Evolutionary conservation across 1,284 basidiomycete species (phyloP).

Genomic region (Malassezia arunalokei): DNA sequence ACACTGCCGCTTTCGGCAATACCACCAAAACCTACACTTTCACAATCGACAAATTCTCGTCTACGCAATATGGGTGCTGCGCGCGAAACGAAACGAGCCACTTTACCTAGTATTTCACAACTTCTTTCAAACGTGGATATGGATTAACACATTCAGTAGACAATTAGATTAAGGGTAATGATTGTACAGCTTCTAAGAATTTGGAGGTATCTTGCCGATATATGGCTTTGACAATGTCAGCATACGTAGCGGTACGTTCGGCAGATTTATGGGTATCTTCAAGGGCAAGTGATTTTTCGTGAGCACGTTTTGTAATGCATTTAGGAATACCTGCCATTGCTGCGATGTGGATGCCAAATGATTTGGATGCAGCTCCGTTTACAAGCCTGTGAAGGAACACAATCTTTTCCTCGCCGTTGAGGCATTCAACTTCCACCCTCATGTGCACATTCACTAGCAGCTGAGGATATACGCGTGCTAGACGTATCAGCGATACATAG

Average conservation of each 20-base stretch:
- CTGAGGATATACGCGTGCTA: slow-evolving; percentile 9
- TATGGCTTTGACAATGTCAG: background rate
- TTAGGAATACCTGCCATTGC: slow-evolving; percentile 24
- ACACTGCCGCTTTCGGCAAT: background rate
- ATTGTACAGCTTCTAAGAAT: background rate
- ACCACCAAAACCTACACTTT: background rate
- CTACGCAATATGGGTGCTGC: background rate
- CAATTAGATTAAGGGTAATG: background rate
- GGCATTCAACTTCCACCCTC: slow-evolving; percentile 19
- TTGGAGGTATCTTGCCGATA: background rate
- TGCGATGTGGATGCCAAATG: slow-evolving; percentile 43
- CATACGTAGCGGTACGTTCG: background rate
- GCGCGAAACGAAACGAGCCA: background rate
- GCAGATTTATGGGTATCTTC: background rate
- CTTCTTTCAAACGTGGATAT: slow-evolving; percentile 22
- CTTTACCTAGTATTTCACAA: slow-evolving; percentile 23
- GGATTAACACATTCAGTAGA: slow-evolving; percentile 1
- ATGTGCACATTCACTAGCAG: slow-evolving; percentile 30
- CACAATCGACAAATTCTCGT: background rate
- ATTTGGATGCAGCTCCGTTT: slow-evolving; percentile 23
- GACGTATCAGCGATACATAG: slow-evolving; percentile 25
- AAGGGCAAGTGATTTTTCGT: background rate
- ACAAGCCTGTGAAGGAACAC: slow-evolving; percentile 38
- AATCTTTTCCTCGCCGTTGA: slow-evolving; percentile 15
- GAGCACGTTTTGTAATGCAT: slow-evolving; percentile 9